Base-by-base conservation (phyloP, 2,329 filamentous ascomycete species). In the Fusarium stilboides region DNA sequence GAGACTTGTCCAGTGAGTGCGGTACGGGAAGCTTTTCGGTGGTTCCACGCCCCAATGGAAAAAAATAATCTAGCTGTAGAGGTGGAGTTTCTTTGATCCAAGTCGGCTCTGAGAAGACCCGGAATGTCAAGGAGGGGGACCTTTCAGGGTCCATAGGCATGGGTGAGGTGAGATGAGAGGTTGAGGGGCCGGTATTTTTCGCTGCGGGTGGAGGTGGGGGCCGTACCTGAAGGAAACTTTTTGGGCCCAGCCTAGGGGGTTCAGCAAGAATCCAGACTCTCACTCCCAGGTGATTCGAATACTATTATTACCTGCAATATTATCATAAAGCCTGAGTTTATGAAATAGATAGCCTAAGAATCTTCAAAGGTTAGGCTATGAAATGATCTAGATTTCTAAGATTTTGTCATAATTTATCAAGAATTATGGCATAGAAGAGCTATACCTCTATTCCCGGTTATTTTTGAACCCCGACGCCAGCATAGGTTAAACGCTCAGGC, bases 1-100 rank as follows among this genome's bases (percentile, higher is more conserved):
- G 52, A 44, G 31, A 19, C 33, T 40, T 17, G 26, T 26, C 59
- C 34, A 62, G 59, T 62, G 28, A 62, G 22, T 33, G 31, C 15
- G 57, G 28, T 31, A 31, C 28, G 28, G 28, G 28, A 31, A 31
- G 28, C 28, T 13, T 31, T 31, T 31, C 28, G 28, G 28, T 31
- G 28, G 28, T 31, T 31, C 58, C 54, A 59, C 50, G 40, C 72
- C 73, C 72, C 73, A 75, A 75, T 68, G 68, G 63, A 71, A 69
- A 69, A 74, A 63, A 40, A 50, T 26, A 20, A 43, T 47, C 31
- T 12, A 59, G 28, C 36, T 57, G 20, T 34, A 28, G 12, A 26
- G 22, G 57, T 54, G 34, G 36, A 55, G 52, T 56, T 62, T 34
- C 15, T 33, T 20, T 42, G 8, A 17, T 10, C 34, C 47, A 43